Evolutionary conservation across 306 rosid genomes (phyloP), one percentile per base, ranked within the genome.

Genomic region (Trichosanthes truncata): DNA sequence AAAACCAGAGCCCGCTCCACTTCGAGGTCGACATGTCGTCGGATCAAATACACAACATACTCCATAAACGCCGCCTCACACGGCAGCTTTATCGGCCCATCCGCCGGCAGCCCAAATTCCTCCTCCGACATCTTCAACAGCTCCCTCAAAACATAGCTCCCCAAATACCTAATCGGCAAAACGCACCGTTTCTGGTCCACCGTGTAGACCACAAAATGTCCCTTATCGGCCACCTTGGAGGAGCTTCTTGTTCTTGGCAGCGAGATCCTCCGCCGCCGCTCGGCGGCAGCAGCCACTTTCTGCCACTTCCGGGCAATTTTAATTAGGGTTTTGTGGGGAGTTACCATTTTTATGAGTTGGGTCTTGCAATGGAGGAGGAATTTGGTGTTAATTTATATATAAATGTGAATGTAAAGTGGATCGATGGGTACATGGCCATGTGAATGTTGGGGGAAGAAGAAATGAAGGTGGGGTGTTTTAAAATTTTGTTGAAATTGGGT

Each of bases 51-150:
- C 29, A 86, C 67, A 3, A 38, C 46, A 41, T 81, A 74, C 29
- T 83, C 63, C 79, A 86, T 66, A 49, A 81, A 81, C 18, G 72
- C 69, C 43, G 83, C 82, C 79, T 86, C 86, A 86, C 88, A 86
- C n/a, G 86, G 84, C 66, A 86, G 77, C 23, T 51, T 74, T 41
- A 86, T 74, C 1, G 86, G 84, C 18, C 86, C 83, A 23, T 59
- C 60, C 8, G 61, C 73, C 21, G 86, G 65, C 65, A 74, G 8
- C 31, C 89, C 89, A 74, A 78, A 83, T 41, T 75, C 83, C 55
- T 83, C 86, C 76, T 59, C 78, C 53, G 86, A 80, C 80, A 41
- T 65, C 15, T 78, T 78, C 48, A 83, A 74, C 9, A 83, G 76
- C 57, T 80, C 76, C 77, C 6, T 51, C 7, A 85, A 61, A 20